Evolutionary conservation across 1,284 basidiomycete species (phyloP), one percentile per base, ranked within the genome.

Genomic region (Boletellus deceptivus): DNA sequence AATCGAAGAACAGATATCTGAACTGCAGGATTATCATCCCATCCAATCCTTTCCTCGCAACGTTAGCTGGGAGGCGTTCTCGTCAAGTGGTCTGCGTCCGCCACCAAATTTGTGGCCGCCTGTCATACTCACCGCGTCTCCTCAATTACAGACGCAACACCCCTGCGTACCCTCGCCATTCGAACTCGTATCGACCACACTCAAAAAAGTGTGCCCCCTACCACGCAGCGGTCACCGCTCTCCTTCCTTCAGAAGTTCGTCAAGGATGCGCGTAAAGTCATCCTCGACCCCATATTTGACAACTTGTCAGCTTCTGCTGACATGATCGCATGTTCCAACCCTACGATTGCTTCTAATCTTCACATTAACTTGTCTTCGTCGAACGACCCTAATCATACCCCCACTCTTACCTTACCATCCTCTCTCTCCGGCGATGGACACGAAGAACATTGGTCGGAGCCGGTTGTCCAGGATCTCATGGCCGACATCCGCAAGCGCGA

Each of bases 171-270:
- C 8, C 70, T 84, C 45, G 72, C 76, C 18, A 55, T 70, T 24
- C 59, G 65, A 24, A 62, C 70, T 2, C 71, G 69, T 46, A 59
- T 68, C 24, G 54, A 67, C n/a, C 66, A 75, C 53, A 66, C 59
- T 1, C 67, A 72, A 47, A 72, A 66, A 46, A 67, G 62, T n/a
- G 61, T 62, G 13, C 77, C 77, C 5, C 60, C 57, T 16, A 58
- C 60, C 14, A 67, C 60, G 9, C 79, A 82, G 48, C 65, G 61
- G 10, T 74, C 76, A 0, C 70, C 72, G 0, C 75, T 80, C 6
- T 85, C 83, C n/a, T 67, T 76, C 31, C 77, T 87, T 2, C 86
- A 87, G 61, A 70, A 70, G 46, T 69, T 86, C 55, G 83, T 89
- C 49, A 78, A 78, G 55, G 69, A 75, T 20, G 76, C 78, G 1